phyloP scores from a whole-genome alignment of 129 eudicot genomes.

The Glebionis coronaria region DNA sequence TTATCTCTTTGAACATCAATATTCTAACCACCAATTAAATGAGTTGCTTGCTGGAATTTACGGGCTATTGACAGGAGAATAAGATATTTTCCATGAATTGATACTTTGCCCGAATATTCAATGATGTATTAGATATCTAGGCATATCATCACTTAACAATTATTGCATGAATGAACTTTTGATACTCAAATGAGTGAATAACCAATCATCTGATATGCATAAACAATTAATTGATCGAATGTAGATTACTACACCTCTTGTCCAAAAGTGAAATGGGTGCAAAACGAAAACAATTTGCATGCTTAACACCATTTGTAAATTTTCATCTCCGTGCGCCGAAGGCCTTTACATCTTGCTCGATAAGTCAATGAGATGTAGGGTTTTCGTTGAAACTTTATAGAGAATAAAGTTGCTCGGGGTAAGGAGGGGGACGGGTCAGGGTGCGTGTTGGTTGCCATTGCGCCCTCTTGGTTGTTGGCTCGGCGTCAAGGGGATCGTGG shows the following conservation, averaged over 20 bases:
- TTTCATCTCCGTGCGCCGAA: no score
- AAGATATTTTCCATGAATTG: not conserved
- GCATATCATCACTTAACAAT: not conserved
- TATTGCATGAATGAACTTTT: slow-evolving; percentile 4
- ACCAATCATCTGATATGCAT: not conserved
- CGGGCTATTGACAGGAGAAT: not conserved
- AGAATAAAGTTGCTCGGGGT: no score
- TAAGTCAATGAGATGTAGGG: no score
- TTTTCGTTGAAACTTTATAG: no score
- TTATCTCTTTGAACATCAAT: not conserved
- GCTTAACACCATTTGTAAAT: no score
- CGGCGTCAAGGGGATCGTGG: no score
- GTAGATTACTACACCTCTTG: slow-evolving; percentile 2
- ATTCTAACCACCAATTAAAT: not conserved
- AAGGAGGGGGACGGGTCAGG: no score
- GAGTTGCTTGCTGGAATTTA: slow-evolving; percentile 4
- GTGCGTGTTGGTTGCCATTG: no score
- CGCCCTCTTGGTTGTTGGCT: no score
- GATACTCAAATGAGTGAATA: slow-evolving; percentile 15
- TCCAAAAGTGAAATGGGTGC: not conserved
- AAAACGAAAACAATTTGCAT: no score
- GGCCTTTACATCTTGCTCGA: no score
- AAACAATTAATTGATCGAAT: not conserved
- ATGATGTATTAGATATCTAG: not conserved
- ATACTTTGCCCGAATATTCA: not conserved